Conservation (phyloP, 2,329 filamentous ascomycete species). For the Pseudogymnoascus sp. region DNA sequence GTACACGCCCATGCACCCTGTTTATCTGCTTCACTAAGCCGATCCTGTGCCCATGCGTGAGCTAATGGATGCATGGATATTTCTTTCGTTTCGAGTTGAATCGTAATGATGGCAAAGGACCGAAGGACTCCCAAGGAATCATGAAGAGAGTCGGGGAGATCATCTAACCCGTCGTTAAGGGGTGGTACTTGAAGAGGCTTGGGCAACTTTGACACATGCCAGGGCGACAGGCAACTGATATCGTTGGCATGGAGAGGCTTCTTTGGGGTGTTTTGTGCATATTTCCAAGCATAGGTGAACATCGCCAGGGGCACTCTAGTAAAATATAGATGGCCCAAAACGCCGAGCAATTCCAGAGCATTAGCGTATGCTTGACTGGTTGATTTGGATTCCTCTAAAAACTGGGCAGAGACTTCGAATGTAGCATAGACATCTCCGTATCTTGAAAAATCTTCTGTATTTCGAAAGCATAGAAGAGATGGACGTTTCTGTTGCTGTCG, state of each 20-base stretch:
- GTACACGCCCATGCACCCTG: background rate
- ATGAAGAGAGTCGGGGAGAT: background rate
- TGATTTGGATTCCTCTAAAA: constrained; percentile 8
- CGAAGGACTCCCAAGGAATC: constrained; percentile 7
- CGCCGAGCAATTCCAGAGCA: constrained; percentile 12
- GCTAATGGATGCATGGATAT: constrained; percentile 19
- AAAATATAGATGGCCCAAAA: constrained; percentile 12
- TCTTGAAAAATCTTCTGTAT: constrained; percentile 12
- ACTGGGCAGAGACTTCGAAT: constrained; percentile 16
- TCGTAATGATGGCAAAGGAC: constrained; percentile 14
- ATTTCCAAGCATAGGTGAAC: constrained; percentile 9
- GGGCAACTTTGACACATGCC: constrained; percentile 5
- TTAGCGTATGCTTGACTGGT: background rate
- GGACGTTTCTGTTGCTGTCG: background rate
- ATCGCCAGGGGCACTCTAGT: constrained; percentile 10
- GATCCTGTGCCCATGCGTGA: constrained; percentile 20
- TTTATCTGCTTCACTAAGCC: background rate
- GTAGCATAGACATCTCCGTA: constrained; percentile 18
- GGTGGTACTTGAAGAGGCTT: background rate
- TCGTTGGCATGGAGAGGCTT: background rate
- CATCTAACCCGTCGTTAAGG: background rate
- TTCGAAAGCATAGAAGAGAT: constrained; percentile 8
- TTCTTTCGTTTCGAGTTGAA: constrained; percentile 3
- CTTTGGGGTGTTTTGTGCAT: background rate
- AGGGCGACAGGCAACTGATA: background rate